A percentile compares a stretch with the other conserved stretches of the same genome.
Conservation (phyloP, 495 filamentous ascomycete genomes). For the Xylaria telfairii region DNA sequence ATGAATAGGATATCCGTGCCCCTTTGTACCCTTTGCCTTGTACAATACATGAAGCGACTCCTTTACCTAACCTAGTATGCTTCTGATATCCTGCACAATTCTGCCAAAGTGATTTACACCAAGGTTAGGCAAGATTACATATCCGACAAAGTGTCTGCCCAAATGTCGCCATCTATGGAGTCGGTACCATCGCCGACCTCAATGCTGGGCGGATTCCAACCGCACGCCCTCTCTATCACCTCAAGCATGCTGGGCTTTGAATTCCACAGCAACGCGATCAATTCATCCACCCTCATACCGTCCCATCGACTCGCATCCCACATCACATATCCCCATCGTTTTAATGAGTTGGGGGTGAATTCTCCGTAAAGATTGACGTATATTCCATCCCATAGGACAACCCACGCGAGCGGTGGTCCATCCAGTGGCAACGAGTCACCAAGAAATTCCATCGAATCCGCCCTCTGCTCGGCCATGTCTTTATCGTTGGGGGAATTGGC, state of each 20-base stretch:
- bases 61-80: no score
- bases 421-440: background rate
- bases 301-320: conserved; percentile 10
- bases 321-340: conserved; percentile 5
- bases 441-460: background rate
- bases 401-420: conserved; percentile 1
- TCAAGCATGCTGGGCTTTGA: background rate
- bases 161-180: background rate
- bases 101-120: background rate
- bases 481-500: background rate
- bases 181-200: background rate
- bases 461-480: background rate
- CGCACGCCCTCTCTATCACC: background rate
- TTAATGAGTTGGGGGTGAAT: background rate
- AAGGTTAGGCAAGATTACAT: no score
- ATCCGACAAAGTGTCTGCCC: no score
- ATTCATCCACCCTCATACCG: background rate
- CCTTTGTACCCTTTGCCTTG: no score
- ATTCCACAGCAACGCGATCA: background rate
- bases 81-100: background rate
- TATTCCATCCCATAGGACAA: background rate
- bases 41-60: no score
- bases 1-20: no score
- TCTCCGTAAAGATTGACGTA: background rate
- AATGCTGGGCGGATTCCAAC: background rate